Percentiles rank a stretch among this genome's conserved stretches.
These are phyloP conservation scores for Solidago caesia DNA, from an alignment of 129 eudicot genomes.

Conservation along the genomic window DNA sequence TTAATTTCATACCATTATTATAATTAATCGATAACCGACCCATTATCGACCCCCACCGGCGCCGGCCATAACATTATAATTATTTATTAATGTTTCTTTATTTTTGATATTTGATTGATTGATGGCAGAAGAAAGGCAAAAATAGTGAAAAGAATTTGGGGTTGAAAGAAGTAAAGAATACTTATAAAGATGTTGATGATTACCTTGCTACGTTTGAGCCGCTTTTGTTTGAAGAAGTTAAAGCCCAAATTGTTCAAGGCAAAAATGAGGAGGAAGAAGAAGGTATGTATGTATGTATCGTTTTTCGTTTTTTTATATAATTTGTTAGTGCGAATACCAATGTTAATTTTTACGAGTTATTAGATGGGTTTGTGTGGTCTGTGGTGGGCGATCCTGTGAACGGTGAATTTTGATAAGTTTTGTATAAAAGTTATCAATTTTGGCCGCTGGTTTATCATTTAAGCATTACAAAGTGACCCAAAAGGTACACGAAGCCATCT, in stretches of 20 bases:
- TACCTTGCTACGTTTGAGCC: conserved; percentile 83
- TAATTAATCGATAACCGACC: too few species aligned
- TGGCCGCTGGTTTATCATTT: too few species aligned
- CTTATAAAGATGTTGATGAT: conserved; percentile 67
- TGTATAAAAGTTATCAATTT: background rate
- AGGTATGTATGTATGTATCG: conserved; percentile 34
- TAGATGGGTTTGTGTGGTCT: too few species aligned
- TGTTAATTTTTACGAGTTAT: too few species aligned
- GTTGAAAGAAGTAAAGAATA: conserved; percentile 62
- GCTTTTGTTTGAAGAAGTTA: conserved; percentile 89
- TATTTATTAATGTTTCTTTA: background rate
- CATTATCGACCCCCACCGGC: too few species aligned
- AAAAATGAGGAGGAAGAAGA: conserved; percentile 63
- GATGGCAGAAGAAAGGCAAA: conserved; percentile 32
- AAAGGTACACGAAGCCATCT: background rate
- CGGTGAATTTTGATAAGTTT: background rate
- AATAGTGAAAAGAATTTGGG: conserved; percentile 42
- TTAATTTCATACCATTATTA: background rate
- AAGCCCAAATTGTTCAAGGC: conserved; percentile 68
- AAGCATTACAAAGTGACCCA: background rate
- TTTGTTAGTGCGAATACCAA: background rate
- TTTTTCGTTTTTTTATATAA: background rate
- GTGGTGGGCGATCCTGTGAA: too few species aligned
- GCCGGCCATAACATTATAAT: background rate
- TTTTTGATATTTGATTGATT: background rate